Conservation (phyloP, 2,329 filamentous ascomycete species). For the Sporothrix dimorphospora region DNA sequence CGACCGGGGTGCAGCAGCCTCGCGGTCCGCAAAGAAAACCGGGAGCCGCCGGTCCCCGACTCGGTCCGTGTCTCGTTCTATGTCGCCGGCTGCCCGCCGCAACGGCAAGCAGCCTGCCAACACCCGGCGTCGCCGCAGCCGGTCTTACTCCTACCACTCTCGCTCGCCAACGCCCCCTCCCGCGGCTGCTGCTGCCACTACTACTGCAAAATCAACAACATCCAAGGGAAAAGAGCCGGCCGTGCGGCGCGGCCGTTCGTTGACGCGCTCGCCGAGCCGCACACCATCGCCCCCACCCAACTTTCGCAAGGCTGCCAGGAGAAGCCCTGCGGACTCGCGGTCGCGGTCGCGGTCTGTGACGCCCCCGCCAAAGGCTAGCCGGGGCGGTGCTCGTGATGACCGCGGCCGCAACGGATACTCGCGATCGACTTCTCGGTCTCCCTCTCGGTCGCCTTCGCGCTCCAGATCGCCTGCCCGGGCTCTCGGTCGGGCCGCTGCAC, state of each 20-base stretch:
- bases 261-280: conserved; percentile 17
- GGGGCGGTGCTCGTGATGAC: neutral
- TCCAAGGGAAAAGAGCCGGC: neutral
- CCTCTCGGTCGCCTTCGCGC: conserved; percentile 33
- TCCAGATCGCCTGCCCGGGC: conserved; percentile 20
- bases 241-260: neutral
- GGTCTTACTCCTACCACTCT: conserved; percentile 16
- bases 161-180: neutral
- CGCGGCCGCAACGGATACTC: conserved; percentile 12
- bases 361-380: neutral
- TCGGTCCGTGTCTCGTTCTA: conserved; percentile 11
- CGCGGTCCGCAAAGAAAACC: neutral
- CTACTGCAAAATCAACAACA: neutral
- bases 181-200: neutral
- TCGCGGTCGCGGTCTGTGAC: conserved; percentile 14
- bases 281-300: neutral
- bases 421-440: conserved; percentile 26
- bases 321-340: neutral
- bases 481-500: conserved; percentile 14
- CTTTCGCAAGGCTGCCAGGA: neutral
- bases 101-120: conserved; percentile 14
- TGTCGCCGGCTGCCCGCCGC: conserved; percentile 4
- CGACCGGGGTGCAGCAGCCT: too few relatives aligned
- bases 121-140: conserved; percentile 4
- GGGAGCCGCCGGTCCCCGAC: neutral